phyloP scores from a whole-genome alignment of 495 filamentous ascomycete genomes.

The Xylaria flabelliformis region DNA sequence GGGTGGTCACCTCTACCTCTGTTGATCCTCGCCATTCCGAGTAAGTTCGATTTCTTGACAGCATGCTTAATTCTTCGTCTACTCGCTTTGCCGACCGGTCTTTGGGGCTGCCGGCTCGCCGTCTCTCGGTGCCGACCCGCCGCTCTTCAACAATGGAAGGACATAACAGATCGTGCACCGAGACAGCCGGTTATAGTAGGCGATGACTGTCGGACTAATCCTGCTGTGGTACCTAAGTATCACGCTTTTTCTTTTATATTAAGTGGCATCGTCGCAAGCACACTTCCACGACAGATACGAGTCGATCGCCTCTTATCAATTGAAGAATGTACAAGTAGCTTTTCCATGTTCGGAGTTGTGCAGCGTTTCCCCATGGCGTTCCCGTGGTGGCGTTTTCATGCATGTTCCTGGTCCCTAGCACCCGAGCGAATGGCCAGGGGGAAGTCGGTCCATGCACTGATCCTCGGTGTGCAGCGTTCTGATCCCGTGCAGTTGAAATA shows the following conservation, averaged over 20 bases:
- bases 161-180: neutral
- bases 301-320: constrained; percentile 3
- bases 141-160: constrained; percentile 28
- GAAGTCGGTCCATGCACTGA: neutral
- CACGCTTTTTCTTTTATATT: neutral
- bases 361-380: constrained; percentile 8
- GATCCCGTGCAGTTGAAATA: neutral
- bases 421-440: neutral
- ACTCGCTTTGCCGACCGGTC: constrained; percentile 33
- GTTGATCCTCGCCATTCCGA: constrained; percentile 5
- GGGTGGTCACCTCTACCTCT: neutral
- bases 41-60: neutral
- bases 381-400: neutral
- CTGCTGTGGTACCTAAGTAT: constrained; percentile 14
- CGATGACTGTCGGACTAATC: constrained; percentile 4
- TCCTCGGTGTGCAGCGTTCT: constrained; percentile 5
- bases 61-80: neutral
- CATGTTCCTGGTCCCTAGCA: neutral
- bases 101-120: constrained; percentile 32
- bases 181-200: constrained; percentile 7
- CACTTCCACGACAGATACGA: constrained; percentile 37
- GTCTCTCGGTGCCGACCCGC: constrained; percentile 32
- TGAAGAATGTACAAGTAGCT: neutral
- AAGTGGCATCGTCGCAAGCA: constrained; percentile 28
- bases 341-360: constrained; percentile 16